Conservation (phyloP, 352 stramenopile species). For the Globisporangium recalcitrans region DNA sequence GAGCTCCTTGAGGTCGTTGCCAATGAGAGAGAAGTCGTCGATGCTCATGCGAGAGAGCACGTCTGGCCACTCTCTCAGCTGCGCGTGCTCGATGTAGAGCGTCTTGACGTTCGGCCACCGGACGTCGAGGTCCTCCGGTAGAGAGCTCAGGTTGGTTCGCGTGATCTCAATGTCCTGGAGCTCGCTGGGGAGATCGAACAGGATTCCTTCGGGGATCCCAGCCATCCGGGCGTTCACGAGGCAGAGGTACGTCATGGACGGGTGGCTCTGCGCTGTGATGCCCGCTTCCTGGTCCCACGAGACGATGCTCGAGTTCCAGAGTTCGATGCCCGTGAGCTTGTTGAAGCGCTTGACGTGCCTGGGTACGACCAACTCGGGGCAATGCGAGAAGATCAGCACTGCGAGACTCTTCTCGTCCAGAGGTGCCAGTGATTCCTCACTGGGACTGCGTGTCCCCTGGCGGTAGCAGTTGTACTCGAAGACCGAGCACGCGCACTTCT, state of each 20-base stretch:
- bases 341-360: constrained; percentile 14
- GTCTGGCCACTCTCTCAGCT: constrained; percentile 9
- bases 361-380: constrained; percentile 15
- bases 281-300: constrained; percentile 14
- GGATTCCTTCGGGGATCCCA: constrained; percentile 7
- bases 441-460: not conserved
- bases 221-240: constrained; percentile 21
- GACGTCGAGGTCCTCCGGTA: constrained; percentile 19
- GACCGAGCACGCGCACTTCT: constrained; percentile 19
- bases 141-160: constrained; percentile 15
- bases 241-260: constrained; percentile 17
- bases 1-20: constrained; percentile 13
- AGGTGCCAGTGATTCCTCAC: not conserved
- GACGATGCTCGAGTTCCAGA: constrained; percentile 22
- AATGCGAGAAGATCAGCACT: constrained; percentile 22
- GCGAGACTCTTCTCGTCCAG: constrained; percentile 18
- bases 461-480: constrained; percentile 17
- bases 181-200: constrained; percentile 13
- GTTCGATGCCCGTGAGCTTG: constrained; percentile 21
- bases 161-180: constrained; percentile 24
- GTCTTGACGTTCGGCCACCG: constrained; percentile 13
- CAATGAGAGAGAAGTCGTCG: constrained; percentile 20
- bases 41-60: constrained; percentile 12
- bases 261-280: constrained; percentile 7
- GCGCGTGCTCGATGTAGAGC: constrained; percentile 22